Evolutionary conservation across 1,139 yeast species (phyloP).

Genomic region (Suhomyces choctaworum): DNA sequence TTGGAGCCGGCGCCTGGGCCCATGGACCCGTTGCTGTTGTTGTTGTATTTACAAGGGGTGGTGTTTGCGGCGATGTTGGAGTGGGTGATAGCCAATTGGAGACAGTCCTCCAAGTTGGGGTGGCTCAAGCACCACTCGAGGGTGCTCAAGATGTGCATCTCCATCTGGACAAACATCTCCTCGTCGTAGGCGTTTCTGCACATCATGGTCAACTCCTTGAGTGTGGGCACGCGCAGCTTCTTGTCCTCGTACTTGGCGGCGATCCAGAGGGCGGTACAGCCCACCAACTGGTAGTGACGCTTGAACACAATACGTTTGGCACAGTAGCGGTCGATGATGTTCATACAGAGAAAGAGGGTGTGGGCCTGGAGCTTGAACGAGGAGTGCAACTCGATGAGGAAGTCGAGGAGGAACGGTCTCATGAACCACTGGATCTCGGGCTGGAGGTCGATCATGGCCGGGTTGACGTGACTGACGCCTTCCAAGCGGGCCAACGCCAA

Average conservation of each 20-base stretch:
- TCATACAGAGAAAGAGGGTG: conserved; percentile 76
- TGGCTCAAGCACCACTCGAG: conserved; percentile 78
- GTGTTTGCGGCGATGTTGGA: conserved; percentile 23
- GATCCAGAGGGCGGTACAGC: conserved; percentile 92
- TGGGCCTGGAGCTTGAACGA: conserved; percentile 75
- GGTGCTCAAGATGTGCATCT: conserved; percentile 80
- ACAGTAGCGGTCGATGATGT: conserved; percentile 86
- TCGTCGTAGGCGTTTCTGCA: conserved; percentile 85
- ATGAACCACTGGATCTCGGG: conserved; percentile 92
- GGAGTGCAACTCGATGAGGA: conserved; percentile 76
- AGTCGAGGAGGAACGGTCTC: conserved; percentile 87
- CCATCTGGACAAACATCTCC: conserved; percentile 94
- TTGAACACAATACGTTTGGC: conserved; percentile 89
- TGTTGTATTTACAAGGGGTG: conserved; percentile 38
- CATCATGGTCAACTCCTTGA: conserved; percentile 72
- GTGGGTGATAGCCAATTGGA: conserved; percentile 52
- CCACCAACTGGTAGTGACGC: conserved; percentile 89
- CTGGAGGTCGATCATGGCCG: conserved; percentile 80
- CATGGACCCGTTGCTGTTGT: conserved; percentile 16
- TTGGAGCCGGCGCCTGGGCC: conserved; percentile 5
- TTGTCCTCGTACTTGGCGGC: conserved; percentile 93
- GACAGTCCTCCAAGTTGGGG: conserved; percentile 61
- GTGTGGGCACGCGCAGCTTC: conserved; percentile 78
- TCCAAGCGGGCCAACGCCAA: conserved; percentile 35
- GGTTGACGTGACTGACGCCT: conserved; percentile 42